phyloP scores from a whole-genome alignment of 192 early-diverging fungal species.

The Backusella circina region DNA sequence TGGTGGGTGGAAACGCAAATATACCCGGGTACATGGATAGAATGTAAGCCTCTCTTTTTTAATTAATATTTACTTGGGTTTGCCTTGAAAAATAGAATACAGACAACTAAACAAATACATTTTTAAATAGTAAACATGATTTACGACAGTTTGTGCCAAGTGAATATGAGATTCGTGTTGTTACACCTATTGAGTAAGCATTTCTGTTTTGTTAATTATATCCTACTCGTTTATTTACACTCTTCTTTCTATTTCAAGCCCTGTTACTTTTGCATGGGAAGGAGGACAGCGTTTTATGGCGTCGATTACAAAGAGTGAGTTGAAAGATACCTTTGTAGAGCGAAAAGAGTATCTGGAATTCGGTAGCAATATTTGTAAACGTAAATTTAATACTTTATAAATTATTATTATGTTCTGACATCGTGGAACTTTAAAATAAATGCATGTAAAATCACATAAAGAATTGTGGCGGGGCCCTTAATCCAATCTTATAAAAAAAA shows the following conservation, averaged over 20 bases:
- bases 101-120: neutral
- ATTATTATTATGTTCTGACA: constrained; percentile 6
- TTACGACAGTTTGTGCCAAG: constrained; percentile 51
- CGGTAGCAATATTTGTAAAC: constrained; percentile 53
- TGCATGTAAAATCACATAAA: neutral
- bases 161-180: constrained; percentile 54
- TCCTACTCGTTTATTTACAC: neutral
- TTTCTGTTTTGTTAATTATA: neutral
- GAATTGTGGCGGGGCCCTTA: neutral
- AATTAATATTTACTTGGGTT: neutral
- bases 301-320: constrained; percentile 41
- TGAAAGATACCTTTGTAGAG: constrained; percentile 48
- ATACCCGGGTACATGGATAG: constrained; percentile 61
- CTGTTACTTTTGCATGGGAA: constrained; percentile 53
- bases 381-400: constrained; percentile 35
- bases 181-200: constrained; percentile 56
- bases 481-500: neutral
- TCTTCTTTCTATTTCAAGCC: constrained; percentile 36
- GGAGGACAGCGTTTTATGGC: constrained; percentile 47
- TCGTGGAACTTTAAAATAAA: neutral
- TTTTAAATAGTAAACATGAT: constrained; percentile 35
- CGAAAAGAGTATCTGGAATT: constrained; percentile 61
- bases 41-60: constrained; percentile 41
- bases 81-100: neutral
- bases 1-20: constrained; percentile 65